These are phyloP conservation scores for Exophiala calicioides DNA, from an alignment of 2,329 filamentous ascomycete genomes.

Conservation along the genomic window DNA sequence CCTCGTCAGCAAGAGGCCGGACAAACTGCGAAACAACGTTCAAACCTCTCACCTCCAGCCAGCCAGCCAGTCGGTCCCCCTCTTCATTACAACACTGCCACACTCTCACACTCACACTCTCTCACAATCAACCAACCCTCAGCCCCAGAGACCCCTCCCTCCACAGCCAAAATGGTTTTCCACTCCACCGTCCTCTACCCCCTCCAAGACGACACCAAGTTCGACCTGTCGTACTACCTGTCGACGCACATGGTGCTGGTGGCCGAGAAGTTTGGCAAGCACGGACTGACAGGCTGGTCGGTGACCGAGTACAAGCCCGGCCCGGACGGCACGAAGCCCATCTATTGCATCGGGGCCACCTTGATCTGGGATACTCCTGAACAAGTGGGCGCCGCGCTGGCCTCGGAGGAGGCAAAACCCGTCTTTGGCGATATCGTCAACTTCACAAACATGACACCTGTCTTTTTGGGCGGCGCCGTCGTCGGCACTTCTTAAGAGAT, in stretches of 20 bases:
- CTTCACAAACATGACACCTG: slow-evolving; percentile 21
- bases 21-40: too few relatives aligned
- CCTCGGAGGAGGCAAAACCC: slow-evolving; percentile 11
- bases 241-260: slow-evolving; percentile 51
- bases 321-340: slow-evolving; percentile 18
- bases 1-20: too few relatives aligned
- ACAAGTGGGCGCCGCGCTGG: slow-evolving; percentile 12
- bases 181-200: slow-evolving; percentile 42
- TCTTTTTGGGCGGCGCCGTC: slow-evolving; percentile 16
- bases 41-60: too few relatives aligned
- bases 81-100: too few relatives aligned
- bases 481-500: too few relatives aligned
- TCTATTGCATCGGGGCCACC: slow-evolving; percentile 9
- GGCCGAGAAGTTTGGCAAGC: slow-evolving; percentile 40
- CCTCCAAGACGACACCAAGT: slow-evolving; percentile 40
- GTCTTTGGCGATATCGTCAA: slow-evolving; percentile 25
- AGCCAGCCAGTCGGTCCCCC: too few relatives aligned
- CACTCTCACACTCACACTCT: too few relatives aligned
- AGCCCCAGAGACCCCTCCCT: too few relatives aligned
- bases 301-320: slow-evolving; percentile 23
- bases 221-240: slow-evolving; percentile 56
- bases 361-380: slow-evolving; percentile 25
- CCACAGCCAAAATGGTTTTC: slow-evolving; percentile 13
- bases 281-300: slow-evolving; percentile 41
- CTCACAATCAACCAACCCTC: too few relatives aligned